These are phyloP conservation scores for Draba incana DNA, from an alignment of 345 rosid species.

Conservation along the genomic window DNA sequence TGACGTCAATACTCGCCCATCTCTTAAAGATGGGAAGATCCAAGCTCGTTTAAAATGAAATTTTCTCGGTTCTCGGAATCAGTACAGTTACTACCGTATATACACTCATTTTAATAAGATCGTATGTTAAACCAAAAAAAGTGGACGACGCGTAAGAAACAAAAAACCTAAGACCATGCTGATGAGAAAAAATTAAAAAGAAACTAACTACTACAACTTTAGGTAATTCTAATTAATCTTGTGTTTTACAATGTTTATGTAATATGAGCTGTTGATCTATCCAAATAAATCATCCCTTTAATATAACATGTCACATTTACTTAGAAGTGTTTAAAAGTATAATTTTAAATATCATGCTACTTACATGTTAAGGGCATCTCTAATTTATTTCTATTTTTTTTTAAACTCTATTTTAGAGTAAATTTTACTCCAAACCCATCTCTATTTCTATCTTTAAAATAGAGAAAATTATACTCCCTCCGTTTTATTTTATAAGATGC, in stretches of 20 bases:
- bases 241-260: neutral
- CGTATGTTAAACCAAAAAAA: too few species aligned
- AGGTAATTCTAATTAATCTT: neutral
- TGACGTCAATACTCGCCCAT: constrained; percentile 7
- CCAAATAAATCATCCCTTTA: neutral
- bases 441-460: too few species aligned
- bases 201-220: neutral
- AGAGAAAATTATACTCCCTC: too few species aligned
- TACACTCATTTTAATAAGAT: too few species aligned
- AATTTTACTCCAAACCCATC: too few species aligned
- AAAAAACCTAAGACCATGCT: too few species aligned
- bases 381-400: too few species aligned
- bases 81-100: too few species aligned
- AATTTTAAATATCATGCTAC: neutral
- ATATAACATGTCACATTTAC: too few species aligned
- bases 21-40: neutral
- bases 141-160: too few species aligned
- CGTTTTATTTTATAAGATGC: too few species aligned
- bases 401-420: too few species aligned
- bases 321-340: neutral
- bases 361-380: neutral
- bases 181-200: neutral
- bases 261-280: neutral
- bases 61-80: neutral
- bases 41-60: neutral